Percentiles rank a stretch among this genome's conserved stretches.
These are phyloP conservation scores for Verticillium longisporum DNA, from an alignment of 2,329 filamentous ascomycete genomes.

Conservation along the genomic window DNA sequence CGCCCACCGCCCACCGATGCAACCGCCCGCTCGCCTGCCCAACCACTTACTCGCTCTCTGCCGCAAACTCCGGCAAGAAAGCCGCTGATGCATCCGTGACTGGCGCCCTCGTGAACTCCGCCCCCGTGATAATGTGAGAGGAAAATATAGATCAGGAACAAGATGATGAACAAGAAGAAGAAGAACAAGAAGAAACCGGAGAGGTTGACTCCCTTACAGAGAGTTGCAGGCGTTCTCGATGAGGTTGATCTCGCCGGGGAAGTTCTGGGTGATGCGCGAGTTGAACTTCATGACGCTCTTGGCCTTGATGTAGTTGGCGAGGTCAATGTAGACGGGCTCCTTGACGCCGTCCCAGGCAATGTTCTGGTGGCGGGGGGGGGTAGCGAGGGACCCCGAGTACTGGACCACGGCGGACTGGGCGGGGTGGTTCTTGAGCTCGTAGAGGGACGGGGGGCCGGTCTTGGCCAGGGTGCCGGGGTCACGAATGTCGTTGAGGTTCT, in stretches of 20 bases:
- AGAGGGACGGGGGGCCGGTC: slow-evolving; percentile 34
- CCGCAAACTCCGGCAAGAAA: slow-evolving; percentile 1
- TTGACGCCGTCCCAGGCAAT: slow-evolving; percentile 46
- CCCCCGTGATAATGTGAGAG: too few relatives aligned
- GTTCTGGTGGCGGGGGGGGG: slow-evolving; percentile 53
- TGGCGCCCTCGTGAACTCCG: neutral
- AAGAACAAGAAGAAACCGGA: too few relatives aligned
- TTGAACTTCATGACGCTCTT: slow-evolving; percentile 51
- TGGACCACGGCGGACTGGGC: slow-evolving; percentile 31
- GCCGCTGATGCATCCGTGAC: neutral
- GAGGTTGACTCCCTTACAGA: neutral
- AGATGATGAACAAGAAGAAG: too few relatives aligned
- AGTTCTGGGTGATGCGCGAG: slow-evolving; percentile 45
- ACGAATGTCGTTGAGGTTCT: slow-evolving; percentile 29
- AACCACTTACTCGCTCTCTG: neutral
- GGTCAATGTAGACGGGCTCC: slow-evolving; percentile 37
- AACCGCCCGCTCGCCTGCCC: neutral
- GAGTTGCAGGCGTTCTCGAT: slow-evolving; percentile 16
- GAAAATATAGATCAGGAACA: too few relatives aligned
- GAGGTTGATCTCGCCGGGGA: slow-evolving; percentile 36
- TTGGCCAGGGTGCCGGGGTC: slow-evolving; percentile 27
- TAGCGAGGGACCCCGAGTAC: slow-evolving; percentile 55
- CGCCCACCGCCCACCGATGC: neutral
- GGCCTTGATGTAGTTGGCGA: slow-evolving; percentile 41
- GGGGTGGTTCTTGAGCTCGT: slow-evolving; percentile 27